A percentile compares a stretch with the other conserved stretches of the same genome.
Conservation (phyloP, 2,329 filamentous ascomycete genomes). For the Colletotrichum salicis region DNA sequence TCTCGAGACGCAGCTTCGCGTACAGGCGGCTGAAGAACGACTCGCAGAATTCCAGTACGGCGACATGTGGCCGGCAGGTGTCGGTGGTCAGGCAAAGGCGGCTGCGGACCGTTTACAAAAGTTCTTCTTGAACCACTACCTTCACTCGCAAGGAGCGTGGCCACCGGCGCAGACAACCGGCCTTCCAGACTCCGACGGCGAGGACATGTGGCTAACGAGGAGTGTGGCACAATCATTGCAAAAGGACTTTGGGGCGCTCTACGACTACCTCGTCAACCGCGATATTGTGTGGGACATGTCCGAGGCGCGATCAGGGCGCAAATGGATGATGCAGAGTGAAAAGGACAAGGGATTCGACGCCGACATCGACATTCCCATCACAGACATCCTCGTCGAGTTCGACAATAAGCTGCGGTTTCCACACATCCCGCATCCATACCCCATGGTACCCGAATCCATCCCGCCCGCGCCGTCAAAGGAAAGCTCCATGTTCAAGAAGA, state of each 20-base stretch:
- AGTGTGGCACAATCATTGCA: slow-evolving; percentile 67
- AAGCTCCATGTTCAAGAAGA: slow-evolving; percentile 47
- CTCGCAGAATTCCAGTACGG: slow-evolving; percentile 68
- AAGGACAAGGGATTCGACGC: slow-evolving; percentile 59
- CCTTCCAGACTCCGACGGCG: slow-evolving; percentile 42
- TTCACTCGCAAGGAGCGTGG: slow-evolving; percentile 68
- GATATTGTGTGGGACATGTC: slow-evolving; percentile 73
- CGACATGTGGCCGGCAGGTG: slow-evolving; percentile 67
- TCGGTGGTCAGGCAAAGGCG: slow-evolving; percentile 56
- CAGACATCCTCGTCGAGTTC: slow-evolving; percentile 73
- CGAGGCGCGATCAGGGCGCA: slow-evolving; percentile 69
- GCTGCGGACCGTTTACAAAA: slow-evolving; percentile 69
- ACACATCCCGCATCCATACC: slow-evolving; percentile 75
- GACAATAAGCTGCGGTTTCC: slow-evolving; percentile 72
- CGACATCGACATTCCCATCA: slow-evolving; percentile 70
- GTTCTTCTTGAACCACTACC: slow-evolving; percentile 70
- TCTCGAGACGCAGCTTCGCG: slow-evolving; percentile 69
- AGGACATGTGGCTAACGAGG: slow-evolving; percentile 70
- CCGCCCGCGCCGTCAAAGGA: slow-evolving; percentile 44
- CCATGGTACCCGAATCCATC: slow-evolving; percentile 68
- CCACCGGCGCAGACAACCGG: slow-evolving; percentile 48
- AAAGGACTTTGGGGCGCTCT: slow-evolving; percentile 74
- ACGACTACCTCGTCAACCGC: slow-evolving; percentile 76
- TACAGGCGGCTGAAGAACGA: slow-evolving; percentile 71
- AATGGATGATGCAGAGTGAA: slow-evolving; percentile 71